A percentile compares a stretch with the other conserved stretches of the same genome.
These are phyloP conservation scores for Chlorella sp. DNA, from an alignment of 139 green algal species.

Conservation along the genomic window DNA sequence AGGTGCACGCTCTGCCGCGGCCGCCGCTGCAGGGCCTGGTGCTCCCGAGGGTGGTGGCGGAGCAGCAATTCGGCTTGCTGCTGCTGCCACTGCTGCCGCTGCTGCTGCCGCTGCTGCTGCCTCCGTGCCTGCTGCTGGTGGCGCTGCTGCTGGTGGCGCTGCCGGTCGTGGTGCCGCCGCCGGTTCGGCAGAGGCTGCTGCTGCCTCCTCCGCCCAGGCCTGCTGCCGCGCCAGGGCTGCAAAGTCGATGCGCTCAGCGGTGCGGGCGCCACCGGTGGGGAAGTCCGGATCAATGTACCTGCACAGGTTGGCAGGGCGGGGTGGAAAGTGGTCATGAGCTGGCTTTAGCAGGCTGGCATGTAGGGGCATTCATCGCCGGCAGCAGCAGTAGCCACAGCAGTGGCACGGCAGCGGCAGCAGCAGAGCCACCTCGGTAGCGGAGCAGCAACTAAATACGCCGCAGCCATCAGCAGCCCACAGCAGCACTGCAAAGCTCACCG, in stretches of 20 bases:
- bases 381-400: too few relatives aligned
- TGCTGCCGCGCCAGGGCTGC: background rate
- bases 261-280: slow-evolving; percentile 6
- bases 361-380: too few relatives aligned
- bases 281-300: slow-evolving; percentile 24
- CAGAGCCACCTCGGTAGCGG: background rate
- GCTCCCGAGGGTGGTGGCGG: too few relatives aligned
- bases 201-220: too few relatives aligned
- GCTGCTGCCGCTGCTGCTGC: too few relatives aligned
- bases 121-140: background rate
- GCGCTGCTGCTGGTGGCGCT: background rate
- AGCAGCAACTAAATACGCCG: background rate
- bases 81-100: too few relatives aligned
- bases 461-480: background rate
- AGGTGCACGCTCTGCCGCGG: too few relatives aligned
- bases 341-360: too few relatives aligned
- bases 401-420: too few relatives aligned
- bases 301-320: background rate
- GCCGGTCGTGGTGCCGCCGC: background rate
- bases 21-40: too few relatives aligned
- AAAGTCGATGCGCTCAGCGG: slow-evolving; percentile 23
- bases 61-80: too few relatives aligned
- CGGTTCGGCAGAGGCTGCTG: background rate
- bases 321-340: background rate
- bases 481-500: slow-evolving; percentile 29